phyloP scores from a whole-genome alignment of 139 green algal species.

The Ostreobium quekettii region DNA sequence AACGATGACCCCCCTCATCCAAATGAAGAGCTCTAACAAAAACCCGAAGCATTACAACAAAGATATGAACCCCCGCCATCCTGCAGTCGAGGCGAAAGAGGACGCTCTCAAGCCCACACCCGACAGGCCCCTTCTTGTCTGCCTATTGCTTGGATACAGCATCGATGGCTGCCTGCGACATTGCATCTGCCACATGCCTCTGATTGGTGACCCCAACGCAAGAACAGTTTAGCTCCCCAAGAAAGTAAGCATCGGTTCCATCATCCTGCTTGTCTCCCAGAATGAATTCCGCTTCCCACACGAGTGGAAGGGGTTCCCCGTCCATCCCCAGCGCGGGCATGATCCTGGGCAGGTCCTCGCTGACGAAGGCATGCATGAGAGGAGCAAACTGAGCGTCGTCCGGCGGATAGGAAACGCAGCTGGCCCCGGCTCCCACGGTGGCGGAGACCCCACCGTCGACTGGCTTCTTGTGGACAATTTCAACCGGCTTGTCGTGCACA shows the following conservation, averaged over 20 bases:
- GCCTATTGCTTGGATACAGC: too few species aligned
- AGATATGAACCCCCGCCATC: too few species aligned
- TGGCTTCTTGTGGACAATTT: conserved; percentile 41
- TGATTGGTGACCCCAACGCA: conserved; percentile 34
- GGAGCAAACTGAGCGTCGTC: conserved; percentile 23
- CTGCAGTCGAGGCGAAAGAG: too few species aligned
- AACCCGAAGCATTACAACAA: too few species aligned
- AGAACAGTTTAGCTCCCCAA: conserved; percentile 40
- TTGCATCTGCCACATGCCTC: conserved; percentile 17
- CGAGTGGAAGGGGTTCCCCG: conserved; percentile 24
- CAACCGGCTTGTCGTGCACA: conserved; percentile 25
- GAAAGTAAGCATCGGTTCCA: conserved; percentile 26
- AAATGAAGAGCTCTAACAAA: too few species aligned
- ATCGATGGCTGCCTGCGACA: conserved; percentile 26
- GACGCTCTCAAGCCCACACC: too few species aligned
- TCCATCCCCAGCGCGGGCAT: conserved; percentile 24
- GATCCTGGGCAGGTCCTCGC: conserved; percentile 21
- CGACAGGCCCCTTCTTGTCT: too few species aligned
- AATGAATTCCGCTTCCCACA: conserved; percentile 38
- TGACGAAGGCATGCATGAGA: conserved; percentile 26
- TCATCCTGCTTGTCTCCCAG: conserved; percentile 24
- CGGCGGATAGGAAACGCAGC: conserved; percentile 27
- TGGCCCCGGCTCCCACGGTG: conserved; percentile 25
- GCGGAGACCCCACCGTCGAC: conserved; percentile 26
- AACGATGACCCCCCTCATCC: too few species aligned